These are phyloP conservation scores for Podaxis carcinomalis DNA, from an alignment of 768 basidiomycete species.

Conservation along the genomic window DNA sequence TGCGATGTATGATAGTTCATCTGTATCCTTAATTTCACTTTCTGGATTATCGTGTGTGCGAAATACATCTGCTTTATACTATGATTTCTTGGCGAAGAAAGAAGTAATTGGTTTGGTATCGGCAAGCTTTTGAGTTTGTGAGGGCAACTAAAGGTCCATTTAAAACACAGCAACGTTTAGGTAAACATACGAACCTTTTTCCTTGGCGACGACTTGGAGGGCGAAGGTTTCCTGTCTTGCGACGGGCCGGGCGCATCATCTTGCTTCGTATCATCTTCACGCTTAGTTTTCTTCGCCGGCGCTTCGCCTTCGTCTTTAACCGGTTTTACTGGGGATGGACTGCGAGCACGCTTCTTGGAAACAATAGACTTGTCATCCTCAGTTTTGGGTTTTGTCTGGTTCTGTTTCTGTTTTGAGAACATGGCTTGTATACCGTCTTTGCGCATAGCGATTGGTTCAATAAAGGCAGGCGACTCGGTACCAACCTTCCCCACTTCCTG, in stretches of 20 bases:
- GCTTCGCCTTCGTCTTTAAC: background rate
- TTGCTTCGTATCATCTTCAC: background rate
- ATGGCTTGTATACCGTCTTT: constrained; percentile 86
- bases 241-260: background rate
- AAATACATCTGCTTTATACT: background rate
- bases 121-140: background rate
- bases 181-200: background rate
- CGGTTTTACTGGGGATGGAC: background rate
- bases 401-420: constrained; percentile 60
- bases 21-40: background rate
- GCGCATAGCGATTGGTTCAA: constrained; percentile 72
- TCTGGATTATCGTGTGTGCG: background rate
- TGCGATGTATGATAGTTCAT: background rate
- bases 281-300: background rate
- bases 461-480: constrained; percentile 74
- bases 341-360: background rate
- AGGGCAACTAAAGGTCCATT: background rate
- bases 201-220: background rate
- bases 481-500: constrained; percentile 91
- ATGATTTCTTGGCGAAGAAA: constrained; percentile 1
- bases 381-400: background rate
- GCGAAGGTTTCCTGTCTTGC: background rate
- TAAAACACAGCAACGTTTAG: background rate
- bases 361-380: background rate
- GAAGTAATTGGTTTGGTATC: constrained; percentile 8